These are phyloP conservation scores for Melampsora abietis-canadensis DNA, from an alignment of 1,284 basidiomycete species.

Conservation along the genomic window DNA sequence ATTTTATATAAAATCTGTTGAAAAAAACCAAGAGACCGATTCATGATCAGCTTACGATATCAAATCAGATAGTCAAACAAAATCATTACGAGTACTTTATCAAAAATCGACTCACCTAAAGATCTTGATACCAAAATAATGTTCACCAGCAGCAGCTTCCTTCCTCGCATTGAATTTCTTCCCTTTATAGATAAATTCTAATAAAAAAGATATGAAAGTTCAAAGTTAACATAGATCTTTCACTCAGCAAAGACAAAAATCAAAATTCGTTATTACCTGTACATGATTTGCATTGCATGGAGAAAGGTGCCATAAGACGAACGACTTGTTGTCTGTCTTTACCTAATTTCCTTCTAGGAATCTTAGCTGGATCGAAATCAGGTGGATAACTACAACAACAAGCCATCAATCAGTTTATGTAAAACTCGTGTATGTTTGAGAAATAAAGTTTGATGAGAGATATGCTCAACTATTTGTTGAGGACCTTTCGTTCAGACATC, in stretches of 20 bases:
- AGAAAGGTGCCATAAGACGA: slow-evolving; percentile 97
- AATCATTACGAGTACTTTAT: background rate
- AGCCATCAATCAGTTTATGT: background rate
- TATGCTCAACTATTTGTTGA: slow-evolving; percentile 51
- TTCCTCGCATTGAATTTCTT: slow-evolving; percentile 99
- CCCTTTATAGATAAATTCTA: slow-evolving; percentile 53
- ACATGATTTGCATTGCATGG: slow-evolving; percentile 65
- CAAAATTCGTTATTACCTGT: slow-evolving; percentile 16
- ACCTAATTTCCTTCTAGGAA: slow-evolving; percentile 78
- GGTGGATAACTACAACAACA: slow-evolving; percentile 56
- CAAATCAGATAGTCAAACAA: slow-evolving; percentile 54
- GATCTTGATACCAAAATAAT: slow-evolving; percentile 97
- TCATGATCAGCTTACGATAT: background rate
- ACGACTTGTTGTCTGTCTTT: slow-evolving; percentile 94
- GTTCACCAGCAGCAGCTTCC: slow-evolving; percentile 92
- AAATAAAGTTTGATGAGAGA: background rate
- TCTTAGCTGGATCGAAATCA: slow-evolving; percentile 96
- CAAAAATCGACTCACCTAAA: slow-evolving; percentile 52
- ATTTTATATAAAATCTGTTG: slow-evolving; percentile 56
- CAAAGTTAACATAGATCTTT: background rate
- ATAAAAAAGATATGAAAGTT: background rate
- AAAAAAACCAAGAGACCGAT: slow-evolving; percentile 12
- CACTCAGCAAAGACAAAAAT: background rate
- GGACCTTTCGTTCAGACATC: slow-evolving; percentile 55
- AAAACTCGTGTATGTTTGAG: background rate